phyloP scores from a whole-genome alignment of 306 rosid species.

The Abrus pulchellus region DNA sequence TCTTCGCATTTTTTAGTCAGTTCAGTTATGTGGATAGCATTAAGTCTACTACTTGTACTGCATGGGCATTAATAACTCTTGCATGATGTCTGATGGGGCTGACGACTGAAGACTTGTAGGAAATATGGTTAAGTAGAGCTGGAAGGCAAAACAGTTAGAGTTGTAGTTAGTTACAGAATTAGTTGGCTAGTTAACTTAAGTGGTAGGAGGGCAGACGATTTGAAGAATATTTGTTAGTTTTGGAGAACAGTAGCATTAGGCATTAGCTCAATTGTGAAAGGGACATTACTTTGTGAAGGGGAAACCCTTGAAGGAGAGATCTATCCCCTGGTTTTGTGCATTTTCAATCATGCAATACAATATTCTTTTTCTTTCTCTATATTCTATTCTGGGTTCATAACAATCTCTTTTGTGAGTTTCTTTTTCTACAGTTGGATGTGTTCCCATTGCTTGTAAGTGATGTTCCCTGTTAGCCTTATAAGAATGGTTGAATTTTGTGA shows the following conservation, averaged over 20 bases:
- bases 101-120: not conserved
- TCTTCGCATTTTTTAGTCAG: not conserved
- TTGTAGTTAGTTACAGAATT: not conserved
- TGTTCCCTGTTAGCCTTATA: not conserved
- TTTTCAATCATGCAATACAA: not conserved
- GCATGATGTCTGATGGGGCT: not conserved
- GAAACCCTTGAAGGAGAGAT: conserved; percentile 4
- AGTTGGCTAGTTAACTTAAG: not conserved
- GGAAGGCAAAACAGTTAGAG: too few relatives aligned
- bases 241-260: not conserved
- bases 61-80: not conserved
- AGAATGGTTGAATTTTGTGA: not conserved
- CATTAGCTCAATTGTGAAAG: not conserved
- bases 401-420: not conserved
- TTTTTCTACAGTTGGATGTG: conserved; percentile 22
- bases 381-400: not conserved
- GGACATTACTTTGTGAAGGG: not conserved
- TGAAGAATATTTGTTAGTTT: not conserved
- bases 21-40: conserved; percentile 18
- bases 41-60: not conserved
- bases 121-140: not conserved
- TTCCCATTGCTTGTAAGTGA: conserved; percentile 22
- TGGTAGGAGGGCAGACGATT: not conserved
- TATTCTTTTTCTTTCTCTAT: not conserved
- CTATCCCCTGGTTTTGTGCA: not conserved